Percentiles rank a stretch among this genome's conserved stretches.
Conservation (phyloP, 768 basidiomycete genomes). For the Nidula microcarpa region DNA sequence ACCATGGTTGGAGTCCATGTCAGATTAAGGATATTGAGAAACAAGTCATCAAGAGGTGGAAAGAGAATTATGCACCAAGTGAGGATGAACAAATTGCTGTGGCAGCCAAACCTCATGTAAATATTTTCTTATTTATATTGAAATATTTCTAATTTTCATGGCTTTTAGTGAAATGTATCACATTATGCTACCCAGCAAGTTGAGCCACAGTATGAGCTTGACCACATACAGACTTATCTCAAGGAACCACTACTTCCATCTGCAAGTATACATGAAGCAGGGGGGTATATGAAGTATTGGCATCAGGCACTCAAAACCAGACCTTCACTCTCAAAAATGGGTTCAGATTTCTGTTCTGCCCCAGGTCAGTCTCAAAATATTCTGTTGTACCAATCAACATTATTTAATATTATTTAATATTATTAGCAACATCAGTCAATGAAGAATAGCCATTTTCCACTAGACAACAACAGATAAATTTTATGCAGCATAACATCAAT, state of each 20-base stretch:
- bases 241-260: neutral
- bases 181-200: neutral
- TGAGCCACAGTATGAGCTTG: neutral
- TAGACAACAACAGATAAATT: too few species aligned
- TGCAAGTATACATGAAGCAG: neutral
- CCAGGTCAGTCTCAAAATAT: too few species aligned
- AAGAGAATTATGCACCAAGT: neutral
- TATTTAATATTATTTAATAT: neutral
- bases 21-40: neutral
- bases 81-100: neutral
- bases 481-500: too few species aligned
- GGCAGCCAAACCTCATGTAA: neutral
- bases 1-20: neutral
- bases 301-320: neutral
- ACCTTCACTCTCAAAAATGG: too few species aligned
- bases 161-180: neutral
- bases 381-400: too few species aligned
- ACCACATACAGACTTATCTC: neutral
- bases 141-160: neutral
- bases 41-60: neutral
- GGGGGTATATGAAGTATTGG: too few species aligned
- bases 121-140: neutral
- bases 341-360: too few species aligned
- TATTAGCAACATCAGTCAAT: neutral
- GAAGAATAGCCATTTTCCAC: neutral